Percentiles rank a stretch among this genome's conserved stretches.
phyloP scores from a whole-genome alignment of 257 asterid species.

The Jacaranda mimosifolia region DNA sequence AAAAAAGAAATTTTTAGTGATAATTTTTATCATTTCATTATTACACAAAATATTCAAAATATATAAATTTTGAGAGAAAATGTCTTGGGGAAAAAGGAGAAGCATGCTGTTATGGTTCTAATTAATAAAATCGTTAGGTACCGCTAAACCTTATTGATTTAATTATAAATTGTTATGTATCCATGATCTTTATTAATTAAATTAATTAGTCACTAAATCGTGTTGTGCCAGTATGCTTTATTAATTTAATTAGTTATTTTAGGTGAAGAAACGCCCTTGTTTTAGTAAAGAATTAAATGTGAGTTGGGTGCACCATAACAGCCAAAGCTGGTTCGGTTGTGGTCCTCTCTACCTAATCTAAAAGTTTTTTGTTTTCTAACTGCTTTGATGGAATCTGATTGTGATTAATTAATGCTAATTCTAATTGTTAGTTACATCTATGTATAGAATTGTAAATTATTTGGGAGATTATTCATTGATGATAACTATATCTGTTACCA shows the following conservation, averaged over 20 bases:
- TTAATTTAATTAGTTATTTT: constrained; percentile 3
- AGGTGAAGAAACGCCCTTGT: background rate
- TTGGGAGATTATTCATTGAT: too few species aligned
- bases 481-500: too few species aligned
- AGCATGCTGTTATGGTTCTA: constrained; percentile 37
- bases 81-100: background rate
- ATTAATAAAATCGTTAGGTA: constrained; percentile 32
- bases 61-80: too few species aligned
- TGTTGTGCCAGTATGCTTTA: constrained; percentile 5
- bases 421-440: too few species aligned
- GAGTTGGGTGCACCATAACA: constrained; percentile 53
- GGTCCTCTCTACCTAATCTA: constrained; percentile 36
- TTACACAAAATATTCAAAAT: too few species aligned
- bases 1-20: too few species aligned
- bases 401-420: constrained; percentile 18
- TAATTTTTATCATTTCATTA: too few species aligned
- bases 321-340: constrained; percentile 30
- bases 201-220: background rate
- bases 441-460: too few species aligned
- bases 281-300: constrained; percentile 32
- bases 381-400: constrained; percentile 36
- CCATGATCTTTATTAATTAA: background rate
- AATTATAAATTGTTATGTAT: too few species aligned
- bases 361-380: constrained; percentile 32
- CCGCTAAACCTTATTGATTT: background rate